phyloP scores from a whole-genome alignment of 257 asterid genomes.

The Jacaranda mimosifolia region DNA sequence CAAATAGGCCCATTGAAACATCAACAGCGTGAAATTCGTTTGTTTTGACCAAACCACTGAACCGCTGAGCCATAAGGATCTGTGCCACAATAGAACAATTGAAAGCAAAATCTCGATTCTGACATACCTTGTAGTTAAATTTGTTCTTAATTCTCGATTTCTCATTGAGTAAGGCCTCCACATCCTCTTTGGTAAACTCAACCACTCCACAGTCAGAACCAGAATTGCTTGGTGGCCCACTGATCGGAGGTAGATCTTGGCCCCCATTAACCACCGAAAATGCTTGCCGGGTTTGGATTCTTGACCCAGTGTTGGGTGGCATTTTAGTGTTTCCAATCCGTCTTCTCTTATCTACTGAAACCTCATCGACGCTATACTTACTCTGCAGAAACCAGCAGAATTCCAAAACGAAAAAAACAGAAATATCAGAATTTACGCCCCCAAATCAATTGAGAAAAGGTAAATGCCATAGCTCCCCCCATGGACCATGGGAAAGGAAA shows the following conservation, averaged over 20 bases:
- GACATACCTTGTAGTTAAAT: constrained; percentile 48
- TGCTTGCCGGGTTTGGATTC: constrained; percentile 59
- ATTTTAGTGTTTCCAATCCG: constrained; percentile 56
- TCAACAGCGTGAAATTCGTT: not conserved
- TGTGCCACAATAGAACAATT: not conserved
- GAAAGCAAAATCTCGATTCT: not conserved
- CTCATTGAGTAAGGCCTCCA: constrained; percentile 64
- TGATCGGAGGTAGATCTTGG: constrained; percentile 55
- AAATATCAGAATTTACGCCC: not conserved
- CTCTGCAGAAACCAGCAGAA: constrained; percentile 49
- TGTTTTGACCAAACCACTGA: not conserved
- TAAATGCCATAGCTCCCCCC: not conserved
- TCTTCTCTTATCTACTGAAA: constrained; percentile 63
- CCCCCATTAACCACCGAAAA: constrained; percentile 66
- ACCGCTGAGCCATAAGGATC: not conserved
- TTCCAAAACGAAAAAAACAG: not conserved
- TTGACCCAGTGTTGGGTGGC: constrained; percentile 50
- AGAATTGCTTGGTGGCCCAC: constrained; percentile 65
- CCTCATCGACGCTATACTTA: constrained; percentile 55
- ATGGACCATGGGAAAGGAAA: not conserved
- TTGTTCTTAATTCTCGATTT: constrained; percentile 64
- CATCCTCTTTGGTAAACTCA: constrained; percentile 68
- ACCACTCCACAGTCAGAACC: constrained; percentile 55
- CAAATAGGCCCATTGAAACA: not conserved
- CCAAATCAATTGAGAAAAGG: not conserved